Base-by-base conservation (phyloP, 345 rosid genomes). In the Acer campestre region DNA sequence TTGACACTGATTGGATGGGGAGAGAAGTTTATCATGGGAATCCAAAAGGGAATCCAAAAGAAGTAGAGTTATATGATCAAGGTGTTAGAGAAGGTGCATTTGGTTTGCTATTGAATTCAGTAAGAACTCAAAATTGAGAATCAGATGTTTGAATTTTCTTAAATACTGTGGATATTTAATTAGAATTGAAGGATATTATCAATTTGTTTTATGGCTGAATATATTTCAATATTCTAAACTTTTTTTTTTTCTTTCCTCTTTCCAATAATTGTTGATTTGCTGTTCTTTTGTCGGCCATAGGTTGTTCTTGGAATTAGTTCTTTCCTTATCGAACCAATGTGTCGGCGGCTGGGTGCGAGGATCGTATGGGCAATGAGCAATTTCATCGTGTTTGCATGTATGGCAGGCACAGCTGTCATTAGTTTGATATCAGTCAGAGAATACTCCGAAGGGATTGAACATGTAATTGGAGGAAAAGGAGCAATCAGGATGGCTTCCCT, bases 1-100 rank as follows among this genome's bases (percentile, higher is more conserved):
- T 94, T 71, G 98, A 97, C 86, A 93, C 97, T 49, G 98, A 97
- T 86, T 97, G 99, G 99, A 97, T 97, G 99, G 99, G 99, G 61
- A 91, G 98, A 83, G 98, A 97, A 85, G 98, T 97, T 64, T 94
- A 94, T 83, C 97, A 91, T 73, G 99, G 98, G 49, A 80, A 94
- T 88, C 98, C 99, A 14, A 92, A 84, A 18, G 95, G 94, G 71
- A 84, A 77, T 82, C 66, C 85, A 48, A 53, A 79, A 72, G 90
- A 78, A 77, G 88, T 88, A 16, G 82, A 86, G 73, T 88, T 91
- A 55, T 96, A 94, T 78, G 87, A 89, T 83, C 87, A 89, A 85
- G 99, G 98, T 75, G 98, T 92, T 82, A 88, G 98, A 83, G 93
- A 94, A 89, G 98, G 99, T 89, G 97, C 99, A 82, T 89, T 96